Base-by-base conservation (phyloP, 495 filamentous ascomycete species). In the Penicillium waksmanii region DNA sequence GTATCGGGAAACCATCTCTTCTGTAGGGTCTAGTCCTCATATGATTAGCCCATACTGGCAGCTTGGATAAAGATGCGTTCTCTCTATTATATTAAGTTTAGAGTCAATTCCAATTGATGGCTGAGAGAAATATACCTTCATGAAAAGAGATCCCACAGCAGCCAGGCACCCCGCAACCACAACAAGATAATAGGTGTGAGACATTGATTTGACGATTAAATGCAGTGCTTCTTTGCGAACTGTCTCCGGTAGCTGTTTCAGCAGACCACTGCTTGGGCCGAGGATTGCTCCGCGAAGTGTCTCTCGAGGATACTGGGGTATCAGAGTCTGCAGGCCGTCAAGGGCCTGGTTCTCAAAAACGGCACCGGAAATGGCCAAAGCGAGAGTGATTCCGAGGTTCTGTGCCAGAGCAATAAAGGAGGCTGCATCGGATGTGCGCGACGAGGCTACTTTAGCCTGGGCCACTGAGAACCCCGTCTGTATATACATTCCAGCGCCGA, bases 381-480 rank as follows among this genome's bases (percentile, higher is more conserved):
- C 69, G 34, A 89, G 75, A 2, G 80, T 77, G 5, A 79, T 71
- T 34, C 82, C 82, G 2, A 72, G 64, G 8, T 85, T 72, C 66
- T 89, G 87, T 2, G 76, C 79, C 18, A 78, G 63, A 8, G 77
- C 80, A 60, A 87, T 84, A 60, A 85, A 79, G 12, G 76, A 80
- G 9, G 86, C 71, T 1, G 77, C 82, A 35, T 74, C 60, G 2
- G 77, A 63, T 8, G 79, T 65, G 5, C 80, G 67, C 2, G 70
- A 51, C 1, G 76, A 65, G 1, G 62, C 40, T 9, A 81, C 79
- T 5, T 76, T 76, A 3, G 79, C 74, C 59, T 84, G 80, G 1
- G 79, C 81, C 13, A 89, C 78, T 1, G 83, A 74, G 67, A 84
- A 85, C 6, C 74, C 66, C 0, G 82, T 76, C 61, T 85, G 81